These are phyloP conservation scores for Euryodendron excelsum DNA, from an alignment of 148 eudicot species.

Conservation along the genomic window DNA sequence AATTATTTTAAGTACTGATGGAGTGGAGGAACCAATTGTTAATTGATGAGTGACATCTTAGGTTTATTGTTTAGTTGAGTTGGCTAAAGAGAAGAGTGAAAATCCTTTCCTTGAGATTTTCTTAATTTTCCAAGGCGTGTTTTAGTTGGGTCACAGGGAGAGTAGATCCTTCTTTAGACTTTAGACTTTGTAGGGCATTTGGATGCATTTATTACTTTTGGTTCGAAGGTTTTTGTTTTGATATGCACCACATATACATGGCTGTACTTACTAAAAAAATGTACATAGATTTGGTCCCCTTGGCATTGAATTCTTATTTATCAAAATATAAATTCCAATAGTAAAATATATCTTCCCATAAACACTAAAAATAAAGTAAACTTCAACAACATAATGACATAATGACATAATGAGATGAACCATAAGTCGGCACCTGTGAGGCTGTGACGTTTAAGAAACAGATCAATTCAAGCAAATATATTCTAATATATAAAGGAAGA, in stretches of 20 bases:
- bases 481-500: too few species aligned
- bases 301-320: background rate
- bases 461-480: too few species aligned
- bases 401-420: too few species aligned
- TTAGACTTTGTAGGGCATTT: background rate
- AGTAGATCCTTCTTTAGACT: background rate
- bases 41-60: background rate
- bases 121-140: background rate
- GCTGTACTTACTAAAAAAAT: too few species aligned
- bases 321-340: background rate
- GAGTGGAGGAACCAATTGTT: background rate
- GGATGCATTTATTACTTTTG: background rate
- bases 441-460: too few species aligned
- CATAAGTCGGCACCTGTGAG: too few species aligned
- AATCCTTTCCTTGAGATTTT: background rate
- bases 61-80: background rate
- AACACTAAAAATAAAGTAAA: too few species aligned
- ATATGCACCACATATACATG: background rate
- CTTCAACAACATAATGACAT: too few species aligned
- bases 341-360: too few species aligned
- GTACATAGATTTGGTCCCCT: background rate
- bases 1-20: background rate
- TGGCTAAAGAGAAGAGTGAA: background rate
- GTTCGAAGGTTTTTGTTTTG: background rate
- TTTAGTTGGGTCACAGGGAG: background rate